Evolutionary conservation across 164 flowering plant species (phyloP).

Genomic region (Nelumbo lutea): DNA sequence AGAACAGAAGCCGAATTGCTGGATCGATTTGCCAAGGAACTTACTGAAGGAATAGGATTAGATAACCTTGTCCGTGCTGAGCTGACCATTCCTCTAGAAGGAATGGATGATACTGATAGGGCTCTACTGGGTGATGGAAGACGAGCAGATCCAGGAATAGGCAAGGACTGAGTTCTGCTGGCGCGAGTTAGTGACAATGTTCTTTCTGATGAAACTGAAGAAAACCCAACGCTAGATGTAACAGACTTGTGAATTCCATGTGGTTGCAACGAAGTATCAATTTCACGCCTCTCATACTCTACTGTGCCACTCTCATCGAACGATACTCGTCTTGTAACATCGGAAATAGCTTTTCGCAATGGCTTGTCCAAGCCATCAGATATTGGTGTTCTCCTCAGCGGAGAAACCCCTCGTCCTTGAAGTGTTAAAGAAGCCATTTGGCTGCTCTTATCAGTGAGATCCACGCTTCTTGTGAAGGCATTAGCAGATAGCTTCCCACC

Average conservation of each 20-base stretch:
- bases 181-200: conserved; percentile 20
- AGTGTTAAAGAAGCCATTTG: conserved; percentile 27
- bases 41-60: conserved; percentile 25
- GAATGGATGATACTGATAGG: conserved; percentile 29
- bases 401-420: conserved; percentile 40
- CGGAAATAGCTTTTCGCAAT: conserved; percentile 44
- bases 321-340: conserved; percentile 26
- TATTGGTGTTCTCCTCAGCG: conserved; percentile 38
- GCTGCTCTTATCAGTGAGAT: conserved; percentile 41
- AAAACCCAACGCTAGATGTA: conserved; percentile 9
- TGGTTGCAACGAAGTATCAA: conserved; percentile 27
- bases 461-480: conserved; percentile 43
- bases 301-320: conserved; percentile 28
- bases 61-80: conserved; percentile 67
- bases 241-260: conserved; percentile 23
- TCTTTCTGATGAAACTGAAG: conserved; percentile 39
- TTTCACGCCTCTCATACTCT: conserved; percentile 25
- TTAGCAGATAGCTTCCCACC: conserved; percentile 48
- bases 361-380: conserved; percentile 36
- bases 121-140: conserved; percentile 56
- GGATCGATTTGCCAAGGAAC: conserved; percentile 38
- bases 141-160: conserved; percentile 39
- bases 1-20: conserved; percentile 65
- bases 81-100: conserved; percentile 58
- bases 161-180: conserved; percentile 46